Conservation (phyloP, 306 rosid species). For the Alnus glutinosa region DNA sequence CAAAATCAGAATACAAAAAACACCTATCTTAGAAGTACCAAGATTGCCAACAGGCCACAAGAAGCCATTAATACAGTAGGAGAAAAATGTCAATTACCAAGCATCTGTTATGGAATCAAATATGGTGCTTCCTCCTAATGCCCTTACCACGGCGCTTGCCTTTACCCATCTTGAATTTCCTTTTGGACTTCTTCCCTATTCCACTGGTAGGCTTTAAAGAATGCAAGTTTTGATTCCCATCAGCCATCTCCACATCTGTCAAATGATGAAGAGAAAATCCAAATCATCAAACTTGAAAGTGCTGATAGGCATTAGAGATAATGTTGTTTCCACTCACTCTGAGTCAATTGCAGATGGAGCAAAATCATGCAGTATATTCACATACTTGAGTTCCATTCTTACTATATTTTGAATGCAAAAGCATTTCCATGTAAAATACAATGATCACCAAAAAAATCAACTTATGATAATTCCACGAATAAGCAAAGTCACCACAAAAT, state of each 20-base stretch:
- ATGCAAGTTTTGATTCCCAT: slow-evolving; percentile 36
- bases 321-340: neutral
- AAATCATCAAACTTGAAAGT: neutral
- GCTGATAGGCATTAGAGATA: neutral
- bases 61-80: no score
- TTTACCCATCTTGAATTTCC: slow-evolving; percentile 76
- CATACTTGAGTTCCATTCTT: neutral
- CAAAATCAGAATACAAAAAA: no score
- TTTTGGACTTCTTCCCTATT: slow-evolving; percentile 67
- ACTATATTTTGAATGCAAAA: neutral
- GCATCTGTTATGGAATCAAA: no score
- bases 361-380: neutral
- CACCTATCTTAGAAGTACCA: no score
- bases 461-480: neutral
- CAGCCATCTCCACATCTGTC: slow-evolving; percentile 59
- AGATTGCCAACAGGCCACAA: no score
- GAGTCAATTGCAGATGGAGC: neutral
- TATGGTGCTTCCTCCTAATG: no score
- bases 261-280: slow-evolving; percentile 4
- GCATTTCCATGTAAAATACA: neutral
- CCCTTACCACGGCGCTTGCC: slow-evolving; percentile 50
- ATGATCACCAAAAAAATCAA: neutral
- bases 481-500: no score
- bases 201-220: slow-evolving; percentile 69
- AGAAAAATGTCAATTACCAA: no score